Percentiles rank a stretch among this genome's conserved stretches.
These are phyloP conservation scores for Trichoderma endophyticum DNA, from an alignment of 2,329 filamentous ascomycete genomes.

Conservation along the genomic window DNA sequence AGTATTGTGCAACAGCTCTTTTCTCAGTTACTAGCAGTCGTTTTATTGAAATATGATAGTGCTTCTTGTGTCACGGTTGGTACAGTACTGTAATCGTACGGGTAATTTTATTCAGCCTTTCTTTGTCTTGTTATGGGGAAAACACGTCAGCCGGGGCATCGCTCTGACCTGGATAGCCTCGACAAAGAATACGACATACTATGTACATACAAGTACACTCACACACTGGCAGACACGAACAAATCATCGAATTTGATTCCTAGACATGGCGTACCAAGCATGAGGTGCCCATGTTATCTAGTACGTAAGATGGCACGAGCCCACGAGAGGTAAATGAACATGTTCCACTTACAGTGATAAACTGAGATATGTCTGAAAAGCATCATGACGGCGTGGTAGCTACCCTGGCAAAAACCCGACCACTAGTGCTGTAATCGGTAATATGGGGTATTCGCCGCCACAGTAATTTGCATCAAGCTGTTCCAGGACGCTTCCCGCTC, in stretches of 20 bases:
- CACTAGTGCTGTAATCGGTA: neutral
- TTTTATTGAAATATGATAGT: neutral
- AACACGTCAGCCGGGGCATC: neutral
- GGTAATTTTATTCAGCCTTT: neutral
- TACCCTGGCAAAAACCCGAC: neutral
- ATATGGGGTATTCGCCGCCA: neutral
- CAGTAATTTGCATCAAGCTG: neutral
- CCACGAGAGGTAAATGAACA: neutral
- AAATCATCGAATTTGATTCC: neutral
- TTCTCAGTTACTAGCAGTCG: neutral
- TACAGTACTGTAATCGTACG: neutral
- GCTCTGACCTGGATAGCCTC: neutral
- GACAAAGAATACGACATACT: neutral
- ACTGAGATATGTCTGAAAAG: too few relatives aligned
- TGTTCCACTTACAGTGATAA: neutral
- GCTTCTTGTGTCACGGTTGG: neutral
- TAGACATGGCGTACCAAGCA: neutral
- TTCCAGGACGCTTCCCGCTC: too few relatives aligned
- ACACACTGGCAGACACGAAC: neutral
- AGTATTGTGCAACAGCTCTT: neutral
- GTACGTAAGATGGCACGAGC: too few relatives aligned
- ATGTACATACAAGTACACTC: neutral
- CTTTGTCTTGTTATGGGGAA: neutral
- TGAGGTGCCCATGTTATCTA: neutral
- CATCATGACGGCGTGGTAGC: neutral